Evolutionary conservation across 495 filamentous ascomycete species (phyloP).

Genomic region (Penicillium psychrofluorescens): DNA sequence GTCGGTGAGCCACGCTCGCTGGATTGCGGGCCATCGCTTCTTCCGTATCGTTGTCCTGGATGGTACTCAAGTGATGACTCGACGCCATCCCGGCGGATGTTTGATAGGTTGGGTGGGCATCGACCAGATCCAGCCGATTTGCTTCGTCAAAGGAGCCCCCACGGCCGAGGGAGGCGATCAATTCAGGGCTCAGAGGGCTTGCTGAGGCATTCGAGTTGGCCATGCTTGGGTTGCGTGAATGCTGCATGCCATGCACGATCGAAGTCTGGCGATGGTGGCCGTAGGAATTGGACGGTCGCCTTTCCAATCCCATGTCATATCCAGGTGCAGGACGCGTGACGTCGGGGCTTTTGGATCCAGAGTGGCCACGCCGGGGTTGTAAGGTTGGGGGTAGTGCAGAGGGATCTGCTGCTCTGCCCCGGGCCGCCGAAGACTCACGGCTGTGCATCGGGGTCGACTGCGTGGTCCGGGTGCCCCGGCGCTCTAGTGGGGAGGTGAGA

Average conservation of each 20-base stretch:
- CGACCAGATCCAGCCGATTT: slow-evolving; percentile 25
- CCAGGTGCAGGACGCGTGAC: slow-evolving; percentile 31
- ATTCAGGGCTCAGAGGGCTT: slow-evolving; percentile 77
- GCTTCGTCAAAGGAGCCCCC: slow-evolving; percentile 21
- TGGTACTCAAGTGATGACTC: slow-evolving; percentile 27
- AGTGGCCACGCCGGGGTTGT: slow-evolving; percentile 43
- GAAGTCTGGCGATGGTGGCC: slow-evolving; percentile 90
- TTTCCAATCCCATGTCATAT: slow-evolving; percentile 55
- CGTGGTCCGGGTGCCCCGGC: slow-evolving; percentile 32
- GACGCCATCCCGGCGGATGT: slow-evolving; percentile 14
- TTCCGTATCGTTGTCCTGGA: slow-evolving; percentile 31
- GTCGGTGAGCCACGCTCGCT: slow-evolving; percentile 21
- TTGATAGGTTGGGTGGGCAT: slow-evolving; percentile 19
- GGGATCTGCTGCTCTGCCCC: slow-evolving; percentile 36
- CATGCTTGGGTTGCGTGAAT: slow-evolving; percentile 81
- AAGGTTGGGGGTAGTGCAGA: slow-evolving; percentile 33
- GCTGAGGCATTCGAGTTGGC: slow-evolving; percentile 54
- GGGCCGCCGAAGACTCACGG: slow-evolving; percentile 35
- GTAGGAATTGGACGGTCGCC: slow-evolving; percentile 64
- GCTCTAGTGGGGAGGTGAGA: slow-evolving; percentile 32
- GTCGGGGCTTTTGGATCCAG: slow-evolving; percentile 51
- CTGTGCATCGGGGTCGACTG: slow-evolving; percentile 48
- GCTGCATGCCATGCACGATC: slow-evolving; percentile 88
- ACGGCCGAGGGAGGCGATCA: slow-evolving; percentile 61
- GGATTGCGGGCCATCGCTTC: slow-evolving; percentile 18